phyloP scores from a whole-genome alignment of 495 filamentous ascomycete genomes.

The Xylaria longipes region DNA sequence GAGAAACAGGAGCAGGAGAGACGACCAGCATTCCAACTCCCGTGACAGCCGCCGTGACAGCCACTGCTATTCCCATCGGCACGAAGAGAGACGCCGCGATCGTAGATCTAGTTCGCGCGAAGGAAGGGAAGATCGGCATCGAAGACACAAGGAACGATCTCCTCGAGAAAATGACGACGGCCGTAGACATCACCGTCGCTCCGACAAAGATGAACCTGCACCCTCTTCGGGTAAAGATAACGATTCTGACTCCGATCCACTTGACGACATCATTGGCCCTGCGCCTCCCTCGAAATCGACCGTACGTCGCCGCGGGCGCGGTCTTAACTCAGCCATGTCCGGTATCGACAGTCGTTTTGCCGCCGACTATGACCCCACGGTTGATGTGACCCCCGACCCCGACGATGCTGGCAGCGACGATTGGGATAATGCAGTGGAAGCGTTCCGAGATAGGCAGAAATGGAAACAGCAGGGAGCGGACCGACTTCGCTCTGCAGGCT shows the following conservation, averaged over 20 bases:
- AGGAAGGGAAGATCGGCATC: conserved; percentile 31
- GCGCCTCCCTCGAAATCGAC: conserved; percentile 61
- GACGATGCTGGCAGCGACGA: conserved; percentile 60
- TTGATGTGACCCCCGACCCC: conserved; percentile 69
- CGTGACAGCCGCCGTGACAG: conserved; percentile 43
- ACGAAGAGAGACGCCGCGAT: conserved; percentile 1
- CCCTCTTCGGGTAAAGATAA: conserved; percentile 28
- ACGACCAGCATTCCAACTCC: conserved; percentile 34
- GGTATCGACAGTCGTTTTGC: conserved; percentile 84
- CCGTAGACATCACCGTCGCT: conserved; percentile 22
- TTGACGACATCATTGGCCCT: conserved; percentile 83
- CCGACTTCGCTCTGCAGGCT: conserved; percentile 76
- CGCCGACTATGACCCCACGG: conserved; percentile 74
- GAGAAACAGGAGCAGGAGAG: conserved; percentile 21
- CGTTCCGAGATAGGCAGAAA: conserved; percentile 77
- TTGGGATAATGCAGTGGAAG: conserved; percentile 86
- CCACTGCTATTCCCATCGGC: conserved; percentile 32
- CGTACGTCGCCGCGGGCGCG: conserved; percentile 77
- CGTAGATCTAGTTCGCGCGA: conserved; percentile 14
- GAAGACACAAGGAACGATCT: conserved; percentile 38
- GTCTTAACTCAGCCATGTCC: conserved; percentile 60
- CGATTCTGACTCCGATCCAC: conserved; percentile 71
- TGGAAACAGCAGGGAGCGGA: conserved; percentile 84
- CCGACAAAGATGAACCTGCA: conserved; percentile 16
- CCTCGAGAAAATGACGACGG: conserved; percentile 39